A percentile compares a stretch with the other conserved stretches of the same genome.
Conservation (phyloP, 805 yeast genomes). For the Yarrowia divulgata region DNA sequence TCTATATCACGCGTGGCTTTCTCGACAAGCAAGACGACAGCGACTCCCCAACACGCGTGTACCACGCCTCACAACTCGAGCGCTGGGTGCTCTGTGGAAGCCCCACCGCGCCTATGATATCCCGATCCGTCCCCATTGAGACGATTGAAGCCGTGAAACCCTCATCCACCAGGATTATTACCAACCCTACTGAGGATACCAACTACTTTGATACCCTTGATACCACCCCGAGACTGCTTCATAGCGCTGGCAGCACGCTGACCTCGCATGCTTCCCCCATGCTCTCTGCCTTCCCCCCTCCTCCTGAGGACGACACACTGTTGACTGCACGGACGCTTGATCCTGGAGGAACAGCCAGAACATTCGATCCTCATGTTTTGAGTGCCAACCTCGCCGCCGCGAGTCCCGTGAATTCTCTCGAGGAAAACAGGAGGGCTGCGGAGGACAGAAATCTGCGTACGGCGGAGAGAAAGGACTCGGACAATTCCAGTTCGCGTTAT, state of each 20-base stretch:
- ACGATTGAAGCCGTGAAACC: slow-evolving; percentile 32
- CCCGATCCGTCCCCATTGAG: slow-evolving; percentile 28
- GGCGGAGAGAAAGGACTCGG: slow-evolving; percentile 3
- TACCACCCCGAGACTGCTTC: slow-evolving; percentile 5
- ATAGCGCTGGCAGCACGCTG: slow-evolving; percentile 17
- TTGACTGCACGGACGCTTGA: neutral
- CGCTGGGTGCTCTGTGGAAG: slow-evolving; percentile 26
- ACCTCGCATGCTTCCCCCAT: slow-evolving; percentile 16
- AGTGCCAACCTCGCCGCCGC: neutral
- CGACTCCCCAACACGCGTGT: slow-evolving; percentile 8
- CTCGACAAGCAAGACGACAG: neutral
- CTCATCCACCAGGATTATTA: neutral
- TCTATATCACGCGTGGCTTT: slow-evolving; percentile 24
- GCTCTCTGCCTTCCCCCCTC: slow-evolving; percentile 31
- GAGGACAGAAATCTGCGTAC: no score
- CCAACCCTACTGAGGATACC: slow-evolving; percentile 18
- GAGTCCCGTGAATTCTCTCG: neutral
- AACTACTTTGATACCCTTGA: slow-evolving; percentile 35
- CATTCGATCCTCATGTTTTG: slow-evolving; percentile 15
- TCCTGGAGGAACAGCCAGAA: slow-evolving; percentile 12
- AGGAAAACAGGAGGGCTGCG: no score
- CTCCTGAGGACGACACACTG: slow-evolving; percentile 2
- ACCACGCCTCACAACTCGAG: slow-evolving; percentile 22
- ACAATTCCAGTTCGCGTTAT: neutral
- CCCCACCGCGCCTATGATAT: slow-evolving; percentile 31